Conservation (phyloP, 495 filamentous ascomycete genomes). For the Penicillium roqueforti region DNA sequence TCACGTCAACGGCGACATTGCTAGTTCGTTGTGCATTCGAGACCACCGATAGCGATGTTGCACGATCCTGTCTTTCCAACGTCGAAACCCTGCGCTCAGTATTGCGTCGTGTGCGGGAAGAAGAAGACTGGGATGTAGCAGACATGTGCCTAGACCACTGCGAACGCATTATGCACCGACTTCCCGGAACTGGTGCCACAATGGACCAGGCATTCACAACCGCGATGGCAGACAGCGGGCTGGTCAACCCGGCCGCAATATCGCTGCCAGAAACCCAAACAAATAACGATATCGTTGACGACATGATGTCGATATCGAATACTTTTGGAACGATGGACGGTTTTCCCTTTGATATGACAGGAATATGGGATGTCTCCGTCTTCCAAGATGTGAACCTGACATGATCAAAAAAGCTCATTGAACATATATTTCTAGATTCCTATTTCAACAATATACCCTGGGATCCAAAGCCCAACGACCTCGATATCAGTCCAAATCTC, state of each 20-base stretch:
- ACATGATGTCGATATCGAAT: constrained; percentile 50
- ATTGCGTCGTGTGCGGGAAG: constrained; percentile 47
- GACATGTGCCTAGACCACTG: constrained; percentile 53
- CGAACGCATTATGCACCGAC: constrained; percentile 43
- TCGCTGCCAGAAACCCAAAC: constrained; percentile 46
- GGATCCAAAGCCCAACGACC: constrained; percentile 5
- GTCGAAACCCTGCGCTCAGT: constrained; percentile 41
- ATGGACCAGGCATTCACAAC: constrained; percentile 19
- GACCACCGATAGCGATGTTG: constrained; percentile 38
- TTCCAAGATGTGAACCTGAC: constrained; percentile 45
- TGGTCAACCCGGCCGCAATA: constrained; percentile 44
- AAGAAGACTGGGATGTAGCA: constrained; percentile 53
- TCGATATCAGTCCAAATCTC: constrained; percentile 20
- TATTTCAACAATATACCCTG: constrained; percentile 25
- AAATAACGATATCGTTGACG: constrained; percentile 49
- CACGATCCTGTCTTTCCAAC: constrained; percentile 40
- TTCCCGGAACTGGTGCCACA: constrained; percentile 28
- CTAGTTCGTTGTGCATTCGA: constrained; percentile 48
- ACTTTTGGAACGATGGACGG: constrained; percentile 50
- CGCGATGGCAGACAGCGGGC: constrained; percentile 24
- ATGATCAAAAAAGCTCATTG: constrained; percentile 14
- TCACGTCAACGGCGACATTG: constrained; percentile 46
- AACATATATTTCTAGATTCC: constrained; percentile 1
- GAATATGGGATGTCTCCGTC: constrained; percentile 48
- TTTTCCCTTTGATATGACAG: constrained; percentile 50